Evolutionary conservation across 2,329 filamentous ascomycete genomes (phyloP).

Genomic region (Bipolaris gigantea): DNA sequence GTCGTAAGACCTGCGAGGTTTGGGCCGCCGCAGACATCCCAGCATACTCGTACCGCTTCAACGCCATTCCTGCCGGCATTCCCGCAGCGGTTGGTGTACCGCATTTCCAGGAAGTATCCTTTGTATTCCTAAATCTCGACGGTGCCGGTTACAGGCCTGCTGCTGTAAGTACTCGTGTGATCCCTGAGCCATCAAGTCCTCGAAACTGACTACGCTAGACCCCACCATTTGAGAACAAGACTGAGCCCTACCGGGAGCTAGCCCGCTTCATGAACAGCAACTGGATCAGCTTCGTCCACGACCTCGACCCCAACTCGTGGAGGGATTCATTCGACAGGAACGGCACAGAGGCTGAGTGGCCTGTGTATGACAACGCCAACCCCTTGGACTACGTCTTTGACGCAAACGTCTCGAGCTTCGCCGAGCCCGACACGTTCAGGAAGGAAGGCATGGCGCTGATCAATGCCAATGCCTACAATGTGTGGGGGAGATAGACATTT

Average conservation of each 20-base stretch:
- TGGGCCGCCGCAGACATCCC: slow-evolving; percentile 54
- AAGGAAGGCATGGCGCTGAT: slow-evolving; percentile 51
- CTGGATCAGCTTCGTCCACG: slow-evolving; percentile 53
- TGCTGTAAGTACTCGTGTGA: slow-evolving; percentile 9
- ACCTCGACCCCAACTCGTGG: slow-evolving; percentile 35
- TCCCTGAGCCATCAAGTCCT: background rate
- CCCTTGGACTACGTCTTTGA: slow-evolving; percentile 52
- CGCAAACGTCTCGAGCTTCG: slow-evolving; percentile 47
- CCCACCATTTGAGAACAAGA: slow-evolving; percentile 42
- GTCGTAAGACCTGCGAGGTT: slow-evolving; percentile 56
- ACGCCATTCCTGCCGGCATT: slow-evolving; percentile 55
- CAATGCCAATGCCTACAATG: slow-evolving; percentile 27
- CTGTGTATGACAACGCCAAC: slow-evolving; percentile 41
- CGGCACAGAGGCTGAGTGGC: slow-evolving; percentile 43
- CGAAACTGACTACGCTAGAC: background rate
- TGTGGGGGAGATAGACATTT: slow-evolving; percentile 8
- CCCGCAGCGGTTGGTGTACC: slow-evolving; percentile 50
- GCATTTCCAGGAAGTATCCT: slow-evolving; percentile 58
- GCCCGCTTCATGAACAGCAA: slow-evolving; percentile 49
- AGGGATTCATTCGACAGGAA: slow-evolving; percentile 21
- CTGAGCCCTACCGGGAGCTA: slow-evolving; percentile 44
- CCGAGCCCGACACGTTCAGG: slow-evolving; percentile 51
- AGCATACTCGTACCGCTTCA: slow-evolving; percentile 66
- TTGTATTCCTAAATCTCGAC: slow-evolving; percentile 51
- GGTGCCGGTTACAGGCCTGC: slow-evolving; percentile 48